Conservation (phyloP, 2,329 filamentous ascomycete genomes). For the Apiospora hydei region DNA sequence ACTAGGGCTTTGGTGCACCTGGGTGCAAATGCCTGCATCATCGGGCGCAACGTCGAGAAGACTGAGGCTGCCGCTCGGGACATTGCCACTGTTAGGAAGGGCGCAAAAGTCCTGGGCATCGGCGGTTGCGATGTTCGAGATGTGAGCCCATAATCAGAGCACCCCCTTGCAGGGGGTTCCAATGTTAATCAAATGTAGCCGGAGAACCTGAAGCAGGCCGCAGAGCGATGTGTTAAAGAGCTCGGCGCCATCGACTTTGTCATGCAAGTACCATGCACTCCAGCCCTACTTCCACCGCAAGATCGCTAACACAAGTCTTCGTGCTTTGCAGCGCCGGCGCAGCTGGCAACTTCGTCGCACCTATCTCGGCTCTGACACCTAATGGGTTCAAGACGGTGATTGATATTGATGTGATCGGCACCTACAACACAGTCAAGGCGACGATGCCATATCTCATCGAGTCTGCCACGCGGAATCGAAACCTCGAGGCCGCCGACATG, state of each 20-base stretch:
- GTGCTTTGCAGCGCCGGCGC: conserved; percentile 75
- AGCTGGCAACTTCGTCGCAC: conserved; percentile 93
- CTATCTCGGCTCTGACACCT: conserved; percentile 79
- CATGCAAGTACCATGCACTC: conserved; percentile 67
- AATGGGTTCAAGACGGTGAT: conserved; percentile 97
- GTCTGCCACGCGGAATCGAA: conserved; percentile 71
- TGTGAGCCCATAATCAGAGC: conserved; percentile 47
- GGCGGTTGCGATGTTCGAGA: conserved; percentile 81
- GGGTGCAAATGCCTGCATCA: conserved; percentile 91
- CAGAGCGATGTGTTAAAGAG: conserved; percentile 80
- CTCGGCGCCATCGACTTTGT: conserved; percentile 91
- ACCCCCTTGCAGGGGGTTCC: background rate
- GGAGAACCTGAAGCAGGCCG: conserved; percentile 74
- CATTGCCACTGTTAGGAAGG: conserved; percentile 79
- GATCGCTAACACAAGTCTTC: background rate
- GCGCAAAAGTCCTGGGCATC: conserved; percentile 86
- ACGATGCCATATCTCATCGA: conserved; percentile 81
- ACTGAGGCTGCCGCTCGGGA: conserved; percentile 82
- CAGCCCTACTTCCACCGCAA: background rate
- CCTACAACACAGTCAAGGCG: conserved; percentile 94
- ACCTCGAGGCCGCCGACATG: conserved; percentile 64
- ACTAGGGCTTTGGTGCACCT: conserved; percentile 90
- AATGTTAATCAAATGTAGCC: conserved; percentile 46
- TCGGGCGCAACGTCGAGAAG: conserved; percentile 89
- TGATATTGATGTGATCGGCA: conserved; percentile 93